Evolutionary conservation across 2,329 filamentous ascomycete genomes (phyloP), one percentile per base, ranked within the genome.

Genomic region (Botryotinia globosa): DNA sequence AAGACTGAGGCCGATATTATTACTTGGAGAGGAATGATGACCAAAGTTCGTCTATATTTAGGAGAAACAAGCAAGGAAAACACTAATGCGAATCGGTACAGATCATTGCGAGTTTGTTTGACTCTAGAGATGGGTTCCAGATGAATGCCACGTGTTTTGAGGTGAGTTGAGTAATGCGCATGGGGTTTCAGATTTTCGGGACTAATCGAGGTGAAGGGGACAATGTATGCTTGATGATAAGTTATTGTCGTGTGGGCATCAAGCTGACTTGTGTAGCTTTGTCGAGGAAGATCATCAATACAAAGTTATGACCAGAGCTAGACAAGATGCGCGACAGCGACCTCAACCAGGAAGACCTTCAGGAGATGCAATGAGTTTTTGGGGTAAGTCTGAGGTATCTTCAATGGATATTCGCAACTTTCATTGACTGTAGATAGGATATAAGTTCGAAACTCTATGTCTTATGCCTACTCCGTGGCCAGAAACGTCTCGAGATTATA

Each of bases 21-120:
- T 69, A 98, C 95, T 1, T 99, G 95, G 95, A 87, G 96, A 79
- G 96, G 96, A 54, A 98, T 98, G 94, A 94, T 99, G 91, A 98
- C 96, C 75, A 99, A 98, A 87, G 94, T 94, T 80, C 70, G 73
- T 64, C 48, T 58, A 44, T 22, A 39, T 71, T 54, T 10, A 29
- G n/a, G 39, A n/a, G 9, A 22, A 25, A 69, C 1, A 29, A 45
- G 37, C 4, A 22, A 16, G 20, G 29, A 7, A 44, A 44, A n/a
- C 39, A 12, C 37, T 58, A 54, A 69, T 32, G 54, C n/a, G 18
- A 14, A 32, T 4, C 32, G 7, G 18, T 61, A 51, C 68, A 97
- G 93, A 93, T 99, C 76, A 90, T 98, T 90, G 90, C 91, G 0
- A 86, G 91, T 0, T 92, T 94, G 0, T 98, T 92, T 80, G 94